A percentile compares a stretch with the other conserved stretches of the same genome.
These are phyloP conservation scores for Spinellus fusiger DNA, from an alignment of 192 early-diverging fungal genomes.

Conservation along the genomic window DNA sequence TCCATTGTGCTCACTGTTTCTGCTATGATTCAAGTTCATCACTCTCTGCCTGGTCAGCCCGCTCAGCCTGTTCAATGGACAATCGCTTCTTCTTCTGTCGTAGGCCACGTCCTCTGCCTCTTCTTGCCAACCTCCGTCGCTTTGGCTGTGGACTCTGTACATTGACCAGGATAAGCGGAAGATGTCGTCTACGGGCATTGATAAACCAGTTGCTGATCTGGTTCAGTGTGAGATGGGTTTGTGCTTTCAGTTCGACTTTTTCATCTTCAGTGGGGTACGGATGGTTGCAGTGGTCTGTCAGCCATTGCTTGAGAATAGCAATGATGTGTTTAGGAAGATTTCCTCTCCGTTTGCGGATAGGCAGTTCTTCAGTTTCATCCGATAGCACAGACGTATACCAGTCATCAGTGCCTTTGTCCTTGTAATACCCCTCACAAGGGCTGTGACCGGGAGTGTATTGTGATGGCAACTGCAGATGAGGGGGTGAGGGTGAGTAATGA, in stretches of 20 bases:
- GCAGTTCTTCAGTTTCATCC: too few species aligned
- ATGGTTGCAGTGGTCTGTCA: conserved; percentile 50
- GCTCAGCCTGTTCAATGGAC: too few species aligned
- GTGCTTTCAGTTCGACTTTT: conserved; percentile 44
- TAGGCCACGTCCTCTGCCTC: not conserved
- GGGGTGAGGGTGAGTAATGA: not conserved
- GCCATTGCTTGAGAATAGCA: conserved; percentile 54
- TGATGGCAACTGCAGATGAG: not conserved
- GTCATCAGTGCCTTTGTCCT: not conserved
- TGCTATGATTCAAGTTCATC: too few species aligned
- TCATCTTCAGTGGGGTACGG: conserved; percentile 65
- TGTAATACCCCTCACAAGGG: not conserved
- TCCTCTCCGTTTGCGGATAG: conserved; percentile 36
- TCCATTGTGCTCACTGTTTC: too few species aligned
- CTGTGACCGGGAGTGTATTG: not conserved
- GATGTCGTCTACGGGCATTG: conserved; percentile 54
- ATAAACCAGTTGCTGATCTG: conserved; percentile 79
- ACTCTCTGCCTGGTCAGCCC: too few species aligned
- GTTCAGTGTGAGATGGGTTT: conserved; percentile 56
- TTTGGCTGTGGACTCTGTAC: not conserved
- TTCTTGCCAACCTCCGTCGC: not conserved
- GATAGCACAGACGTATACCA: too few species aligned
- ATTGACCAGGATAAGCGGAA: conserved; percentile 38
- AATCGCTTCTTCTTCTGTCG: too few species aligned
- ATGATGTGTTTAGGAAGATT: conserved; percentile 54